phyloP scores from a whole-genome alignment of 257 asterid genomes.

The Capsicum pubescens region DNA sequence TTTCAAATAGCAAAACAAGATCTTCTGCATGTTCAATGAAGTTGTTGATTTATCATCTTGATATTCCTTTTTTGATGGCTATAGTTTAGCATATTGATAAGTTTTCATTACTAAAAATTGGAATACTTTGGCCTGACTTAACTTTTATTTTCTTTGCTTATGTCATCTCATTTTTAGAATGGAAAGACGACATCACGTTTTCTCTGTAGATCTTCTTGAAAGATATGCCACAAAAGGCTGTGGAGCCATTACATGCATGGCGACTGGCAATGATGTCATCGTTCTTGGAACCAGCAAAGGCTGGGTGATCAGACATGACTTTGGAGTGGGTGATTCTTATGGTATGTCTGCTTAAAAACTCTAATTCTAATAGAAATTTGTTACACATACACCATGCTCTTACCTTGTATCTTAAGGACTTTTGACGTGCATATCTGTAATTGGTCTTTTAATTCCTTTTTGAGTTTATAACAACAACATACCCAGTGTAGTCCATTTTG shows the following conservation, averaged over 20 bases:
- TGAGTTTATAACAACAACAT: not conserved
- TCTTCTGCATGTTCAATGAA: not conserved
- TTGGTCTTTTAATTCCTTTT: slow-evolving; percentile 1
- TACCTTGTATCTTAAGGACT: not conserved
- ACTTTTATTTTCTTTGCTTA: slow-evolving; percentile 4
- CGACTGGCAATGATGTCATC: slow-evolving; percentile 94
- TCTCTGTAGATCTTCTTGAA: slow-evolving; percentile 90
- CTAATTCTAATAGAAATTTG: not conserved
- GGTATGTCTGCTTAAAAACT: slow-evolving; percentile 47
- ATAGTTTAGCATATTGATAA: too few relatives aligned
- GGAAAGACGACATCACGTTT: slow-evolving; percentile 77
- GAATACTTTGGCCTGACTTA: slow-evolving; percentile 21
- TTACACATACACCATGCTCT: not conserved
- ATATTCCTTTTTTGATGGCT: not conserved
- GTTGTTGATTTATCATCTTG: slow-evolving; percentile 12
- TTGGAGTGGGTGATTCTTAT: slow-evolving; percentile 81
- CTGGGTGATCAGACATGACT: slow-evolving; percentile 93
- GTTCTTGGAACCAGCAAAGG: slow-evolving; percentile 93
- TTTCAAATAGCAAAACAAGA: slow-evolving; percentile 1
- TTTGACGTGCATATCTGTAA: not conserved
- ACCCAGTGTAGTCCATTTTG: not conserved
- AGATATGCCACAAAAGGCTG: slow-evolving; percentile 91
- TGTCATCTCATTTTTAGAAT: slow-evolving; percentile 34
- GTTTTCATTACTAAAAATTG: too few relatives aligned
- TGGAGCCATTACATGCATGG: slow-evolving; percentile 91